Conservation (phyloP, 2,329 filamentous ascomycete species). For the Teratosphaeria zuluensis region DNA sequence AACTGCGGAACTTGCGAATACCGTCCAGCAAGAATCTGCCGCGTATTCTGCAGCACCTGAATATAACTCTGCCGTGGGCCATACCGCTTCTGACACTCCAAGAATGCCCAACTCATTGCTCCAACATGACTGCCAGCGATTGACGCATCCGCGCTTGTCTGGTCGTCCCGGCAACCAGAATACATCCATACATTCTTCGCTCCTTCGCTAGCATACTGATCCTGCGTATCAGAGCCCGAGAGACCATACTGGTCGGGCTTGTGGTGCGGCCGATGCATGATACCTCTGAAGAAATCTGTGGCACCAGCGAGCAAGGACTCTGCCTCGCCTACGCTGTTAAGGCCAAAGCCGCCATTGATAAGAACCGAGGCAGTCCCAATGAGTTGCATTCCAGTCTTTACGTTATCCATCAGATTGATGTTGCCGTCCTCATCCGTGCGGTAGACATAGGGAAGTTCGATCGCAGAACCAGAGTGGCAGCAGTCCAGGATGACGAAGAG, state of each 20-base stretch:
- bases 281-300: conserved; percentile 43
- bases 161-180: conserved; percentile 41
- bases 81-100: conserved; percentile 33
- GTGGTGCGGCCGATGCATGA: conserved; percentile 37
- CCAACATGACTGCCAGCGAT: conserved; percentile 36
- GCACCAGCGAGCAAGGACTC: conserved; percentile 44
- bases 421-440: conserved; percentile 48
- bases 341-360: conserved; percentile 40
- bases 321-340: conserved; percentile 41
- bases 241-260: conserved; percentile 36
- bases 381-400: conserved; percentile 43
- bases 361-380: conserved; percentile 41
- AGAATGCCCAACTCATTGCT: conserved; percentile 41
- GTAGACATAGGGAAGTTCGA: conserved; percentile 51
- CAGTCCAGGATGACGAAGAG: conserved; percentile 52
- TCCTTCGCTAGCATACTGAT: conserved; percentile 33
- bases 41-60: conserved; percentile 32
- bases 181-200: conserved; percentile 43
- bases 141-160: conserved; percentile 37
- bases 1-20: conserved; percentile 38
- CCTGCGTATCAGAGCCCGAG: conserved; percentile 30
- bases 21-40: conserved; percentile 28
- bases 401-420: conserved; percentile 46
- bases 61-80: conserved; percentile 30
- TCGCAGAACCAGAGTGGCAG: conserved; percentile 51